Evolutionary conservation across 192 early-diverging fungal genomes (phyloP), one percentile per base, ranked within the genome.

Genomic region (Coemansia sp.): DNA sequence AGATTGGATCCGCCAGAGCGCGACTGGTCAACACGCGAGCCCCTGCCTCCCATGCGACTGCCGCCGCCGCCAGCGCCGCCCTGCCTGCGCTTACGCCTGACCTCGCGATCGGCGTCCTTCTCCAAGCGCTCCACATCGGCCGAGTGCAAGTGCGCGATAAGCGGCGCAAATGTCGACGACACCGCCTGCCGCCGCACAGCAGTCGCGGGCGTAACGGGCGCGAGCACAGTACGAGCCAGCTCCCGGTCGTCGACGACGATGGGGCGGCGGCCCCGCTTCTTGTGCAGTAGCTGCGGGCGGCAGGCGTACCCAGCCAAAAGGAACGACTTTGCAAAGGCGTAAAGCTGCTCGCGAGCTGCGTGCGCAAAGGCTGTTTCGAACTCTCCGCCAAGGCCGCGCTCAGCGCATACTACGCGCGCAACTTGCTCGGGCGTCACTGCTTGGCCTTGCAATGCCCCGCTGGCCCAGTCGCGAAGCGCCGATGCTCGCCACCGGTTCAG

Each of bases 281-380:
- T 3, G 12, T 67, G 17, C 44, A 93, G 84, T 34, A 87, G 71
- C 19, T 74, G 78, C 23, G 91, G 91, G 42, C 91, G 87, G 68
- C 94, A 94, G 8, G 85, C 84, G 67, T 96, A 93, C 8, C 93
- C 93, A 0, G 93, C 86, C 32, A 95, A 82, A 27, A 94, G 75
- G 23, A 96, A 80, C 10, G 94, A 92, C 74, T 95, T 95, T 34
- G 86, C 88, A 76, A 90, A 94, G 4, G 87, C 87, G 66, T 94
- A 89, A 8, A 97, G 83, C 84, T 98, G 96, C 67, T 98, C 96
- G 17, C 95, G 86, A n/a, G 96, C 94, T 3, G 92, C 88, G 74
- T 97, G 95, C 2, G 95, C 91, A 39, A 95, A 93, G 1, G 94
- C 93, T 0, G 95, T 94, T 72, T 92, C 90, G 69, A 98, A 98